Percentiles rank a stretch among this genome's conserved stretches.
These are phyloP conservation scores for Ceratocystiopsis brevicomis DNA, from an alignment of 2,329 filamentous ascomycete genomes.

Conservation along the genomic window DNA sequence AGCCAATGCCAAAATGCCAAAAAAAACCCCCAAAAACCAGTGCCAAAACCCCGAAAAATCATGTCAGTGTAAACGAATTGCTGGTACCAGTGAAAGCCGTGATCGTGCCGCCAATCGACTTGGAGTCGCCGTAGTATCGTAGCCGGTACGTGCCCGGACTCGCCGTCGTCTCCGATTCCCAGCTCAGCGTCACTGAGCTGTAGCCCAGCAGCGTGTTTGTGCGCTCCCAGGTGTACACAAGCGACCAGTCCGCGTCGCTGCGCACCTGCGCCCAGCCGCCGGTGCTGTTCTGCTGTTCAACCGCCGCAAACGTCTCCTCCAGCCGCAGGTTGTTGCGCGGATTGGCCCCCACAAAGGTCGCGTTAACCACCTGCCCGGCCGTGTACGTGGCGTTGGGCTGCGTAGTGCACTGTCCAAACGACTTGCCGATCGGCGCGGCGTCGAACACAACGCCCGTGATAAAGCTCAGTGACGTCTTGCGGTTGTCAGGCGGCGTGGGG, in stretches of 20 bases:
- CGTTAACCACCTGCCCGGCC: slow-evolving; percentile 40
- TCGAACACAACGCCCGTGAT: slow-evolving; percentile 67
- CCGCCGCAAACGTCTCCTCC: slow-evolving; percentile 56
- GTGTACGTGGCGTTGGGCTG: slow-evolving; percentile 32
- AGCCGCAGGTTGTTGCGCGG: slow-evolving; percentile 70
- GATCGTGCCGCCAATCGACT: slow-evolving; percentile 37
- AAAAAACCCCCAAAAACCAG: not conserved
- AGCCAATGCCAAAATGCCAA: too few species aligned
- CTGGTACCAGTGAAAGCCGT: slow-evolving; percentile 30
- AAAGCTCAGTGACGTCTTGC: slow-evolving; percentile 56
- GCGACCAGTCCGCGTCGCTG: slow-evolving; percentile 65
- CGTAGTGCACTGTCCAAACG: slow-evolving; percentile 44
- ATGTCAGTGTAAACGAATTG: slow-evolving; percentile 13
- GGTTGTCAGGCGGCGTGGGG: slow-evolving; percentile 58
- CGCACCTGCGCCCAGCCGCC: slow-evolving; percentile 44
- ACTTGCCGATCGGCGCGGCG: slow-evolving; percentile 40
- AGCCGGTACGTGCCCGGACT: slow-evolving; percentile 51
- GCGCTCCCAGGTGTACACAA: slow-evolving; percentile 64
- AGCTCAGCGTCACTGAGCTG: slow-evolving; percentile 56
- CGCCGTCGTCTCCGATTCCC: slow-evolving; percentile 52
- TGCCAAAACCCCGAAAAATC: too few species aligned
- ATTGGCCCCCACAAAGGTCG: slow-evolving; percentile 67
- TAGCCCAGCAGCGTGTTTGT: slow-evolving; percentile 51
- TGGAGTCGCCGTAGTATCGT: slow-evolving; percentile 66
- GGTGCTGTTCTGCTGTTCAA: slow-evolving; percentile 39